Conservation (phyloP, 225 moss, liverwort and hornwort species). For the Pseudisothecium myosuroides region DNA sequence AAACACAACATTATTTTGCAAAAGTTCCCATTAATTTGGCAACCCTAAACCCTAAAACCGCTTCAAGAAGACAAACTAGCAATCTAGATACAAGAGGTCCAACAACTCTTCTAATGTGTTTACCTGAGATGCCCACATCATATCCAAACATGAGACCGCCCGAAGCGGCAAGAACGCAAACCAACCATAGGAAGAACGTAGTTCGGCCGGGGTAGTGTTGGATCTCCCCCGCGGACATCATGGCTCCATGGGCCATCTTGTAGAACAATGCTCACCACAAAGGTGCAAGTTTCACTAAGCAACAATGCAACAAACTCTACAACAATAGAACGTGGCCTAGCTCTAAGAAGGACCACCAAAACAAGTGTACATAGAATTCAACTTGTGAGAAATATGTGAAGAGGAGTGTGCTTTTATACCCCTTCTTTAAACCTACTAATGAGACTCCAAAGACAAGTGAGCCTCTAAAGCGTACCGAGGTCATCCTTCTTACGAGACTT, state of each 20-base stretch:
- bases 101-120: not conserved
- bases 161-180: not conserved
- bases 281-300: too few species aligned
- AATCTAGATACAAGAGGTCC: not conserved
- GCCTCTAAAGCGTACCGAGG: too few species aligned
- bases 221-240: too few species aligned
- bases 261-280: too few species aligned
- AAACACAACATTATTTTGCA: not conserved
- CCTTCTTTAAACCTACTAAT: not conserved
- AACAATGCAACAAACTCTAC: too few species aligned
- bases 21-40: not conserved
- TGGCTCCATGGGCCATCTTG: too few species aligned
- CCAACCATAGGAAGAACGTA: not conserved
- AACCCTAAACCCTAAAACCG: not conserved
- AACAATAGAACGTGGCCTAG: too few species aligned
- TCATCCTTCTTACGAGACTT: too few species aligned
- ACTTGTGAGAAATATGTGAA: not conserved
- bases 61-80: not conserved
- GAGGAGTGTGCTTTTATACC: not conserved
- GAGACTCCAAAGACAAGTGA: not conserved
- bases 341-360: not conserved
- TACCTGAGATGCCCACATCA: conserved; percentile 1
- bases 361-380: not conserved
- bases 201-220: not conserved
- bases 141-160: conserved; percentile 12